These are phyloP conservation scores for Cystoderma amianthinum DNA, from an alignment of 768 basidiomycete genomes.

Conservation along the genomic window DNA sequence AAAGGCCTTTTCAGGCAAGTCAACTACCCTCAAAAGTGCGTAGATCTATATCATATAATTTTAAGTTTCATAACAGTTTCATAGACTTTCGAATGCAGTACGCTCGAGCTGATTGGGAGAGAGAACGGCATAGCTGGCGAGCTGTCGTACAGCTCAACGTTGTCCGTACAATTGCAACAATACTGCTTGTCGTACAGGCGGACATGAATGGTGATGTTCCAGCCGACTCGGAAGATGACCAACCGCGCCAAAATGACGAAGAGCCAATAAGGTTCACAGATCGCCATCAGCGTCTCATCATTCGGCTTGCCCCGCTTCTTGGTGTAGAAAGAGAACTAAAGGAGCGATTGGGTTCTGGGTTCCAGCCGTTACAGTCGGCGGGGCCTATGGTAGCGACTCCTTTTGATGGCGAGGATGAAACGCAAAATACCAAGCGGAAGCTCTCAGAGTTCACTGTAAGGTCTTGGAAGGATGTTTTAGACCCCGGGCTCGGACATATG, in stretches of 20 bases:
- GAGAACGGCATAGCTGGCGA: constrained; percentile 70
- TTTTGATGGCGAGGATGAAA: constrained; percentile 26
- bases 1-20: constrained; percentile 45
- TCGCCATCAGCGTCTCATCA: constrained; percentile 43
- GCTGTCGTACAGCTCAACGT: constrained; percentile 77
- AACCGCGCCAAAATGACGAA: constrained; percentile 13
- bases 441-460: constrained; percentile 45
- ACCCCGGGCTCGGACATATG: constrained; percentile 9
- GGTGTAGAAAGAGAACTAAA: constrained; percentile 60
- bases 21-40: constrained; percentile 62
- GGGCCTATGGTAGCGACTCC: constrained; percentile 39
- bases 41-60: constrained; percentile 7
- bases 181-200: constrained; percentile 53
- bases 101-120: constrained; percentile 52
- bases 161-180: constrained; percentile 59
- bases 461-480: constrained; percentile 42
- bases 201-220: constrained; percentile 38
- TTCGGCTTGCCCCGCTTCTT: constrained; percentile 56
- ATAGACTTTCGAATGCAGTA: constrained; percentile 72
- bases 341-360: constrained; percentile 44
- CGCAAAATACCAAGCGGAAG: constrained; percentile 16
- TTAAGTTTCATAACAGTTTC: not conserved
- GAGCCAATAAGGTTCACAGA: constrained; percentile 38
- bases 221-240: constrained; percentile 27
- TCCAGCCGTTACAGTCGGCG: constrained; percentile 26